Conservation (phyloP, 139 green algal species). For the Chara braunii region DNA sequence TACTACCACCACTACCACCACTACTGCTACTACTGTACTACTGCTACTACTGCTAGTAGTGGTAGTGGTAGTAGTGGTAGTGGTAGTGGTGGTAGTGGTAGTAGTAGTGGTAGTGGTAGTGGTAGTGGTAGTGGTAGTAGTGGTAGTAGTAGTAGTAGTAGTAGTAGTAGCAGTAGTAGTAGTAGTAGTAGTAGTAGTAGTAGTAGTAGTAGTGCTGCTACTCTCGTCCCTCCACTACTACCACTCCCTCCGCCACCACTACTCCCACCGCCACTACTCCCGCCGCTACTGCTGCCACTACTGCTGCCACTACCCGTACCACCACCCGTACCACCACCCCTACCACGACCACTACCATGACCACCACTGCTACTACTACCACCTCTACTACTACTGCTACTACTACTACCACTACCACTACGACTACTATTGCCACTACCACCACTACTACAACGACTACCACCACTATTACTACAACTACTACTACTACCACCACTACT, state of each 20-base stretch:
- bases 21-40: constrained; percentile 1
- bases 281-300: constrained; percentile 8
- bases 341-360: constrained; percentile 11
- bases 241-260: neutral
- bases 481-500: constrained; percentile 2
- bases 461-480: constrained; percentile 3
- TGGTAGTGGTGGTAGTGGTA: neutral
- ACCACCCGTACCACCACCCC: constrained; percentile 8
- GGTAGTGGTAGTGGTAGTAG: neutral
- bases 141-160: neutral
- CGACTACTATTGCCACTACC: neutral
- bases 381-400: constrained; percentile 2
- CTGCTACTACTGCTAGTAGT: neutral
- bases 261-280: constrained; percentile 8
- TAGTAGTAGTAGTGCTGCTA: neutral
- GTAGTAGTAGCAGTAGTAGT: neutral
- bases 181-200: neutral
- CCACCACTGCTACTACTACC: constrained; percentile 2
- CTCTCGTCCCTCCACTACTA: neutral
- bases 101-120: neutral
- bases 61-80: neutral
- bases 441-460: constrained; percentile 2
- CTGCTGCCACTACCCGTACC: constrained; percentile 9
- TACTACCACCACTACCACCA: constrained; percentile 4
- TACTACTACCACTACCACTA: constrained; percentile 3